Evolutionary conservation across 306 rosid species (phyloP).

Genomic region (Fragaria ananassa): DNA sequence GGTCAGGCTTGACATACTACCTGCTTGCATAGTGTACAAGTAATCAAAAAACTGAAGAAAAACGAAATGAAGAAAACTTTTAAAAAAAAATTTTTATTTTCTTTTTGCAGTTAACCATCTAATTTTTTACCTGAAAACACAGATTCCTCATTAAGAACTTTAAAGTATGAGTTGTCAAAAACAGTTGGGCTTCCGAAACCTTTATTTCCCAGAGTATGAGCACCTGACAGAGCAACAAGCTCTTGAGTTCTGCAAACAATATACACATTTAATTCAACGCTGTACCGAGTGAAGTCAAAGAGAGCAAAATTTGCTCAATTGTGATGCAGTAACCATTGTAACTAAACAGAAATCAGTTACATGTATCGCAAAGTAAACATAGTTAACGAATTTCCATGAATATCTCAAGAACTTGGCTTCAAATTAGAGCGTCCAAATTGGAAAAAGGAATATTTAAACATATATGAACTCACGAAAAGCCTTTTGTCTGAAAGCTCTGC

Average conservation of each 20-base stretch:
- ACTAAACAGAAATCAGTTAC: neutral
- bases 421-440: conserved; percentile 1
- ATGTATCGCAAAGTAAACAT: neutral
- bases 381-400: neutral
- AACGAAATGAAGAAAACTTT: neutral
- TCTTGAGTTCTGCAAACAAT: conserved; percentile 68
- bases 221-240: conserved; percentile 93
- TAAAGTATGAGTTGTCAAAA: conserved; percentile 87
- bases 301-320: neutral
- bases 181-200: conserved; percentile 81
- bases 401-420: neutral
- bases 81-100: neutral
- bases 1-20: conserved; percentile 76
- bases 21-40: conserved; percentile 35
- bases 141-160: conserved; percentile 83
- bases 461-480: conserved; percentile 70
- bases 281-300: neutral
- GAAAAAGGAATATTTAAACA: neutral
- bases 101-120: neutral
- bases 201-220: conserved; percentile 90
- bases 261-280: conserved; percentile 10
- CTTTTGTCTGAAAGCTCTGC: conserved; percentile 69
- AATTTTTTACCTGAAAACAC: conserved; percentile 53
- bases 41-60: neutral
- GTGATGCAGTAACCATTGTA: neutral